Percentiles rank a stretch among this genome's conserved stretches.
phyloP scores from a whole-genome alignment of 768 basidiomycete species.

The Boletellus sp. region DNA sequence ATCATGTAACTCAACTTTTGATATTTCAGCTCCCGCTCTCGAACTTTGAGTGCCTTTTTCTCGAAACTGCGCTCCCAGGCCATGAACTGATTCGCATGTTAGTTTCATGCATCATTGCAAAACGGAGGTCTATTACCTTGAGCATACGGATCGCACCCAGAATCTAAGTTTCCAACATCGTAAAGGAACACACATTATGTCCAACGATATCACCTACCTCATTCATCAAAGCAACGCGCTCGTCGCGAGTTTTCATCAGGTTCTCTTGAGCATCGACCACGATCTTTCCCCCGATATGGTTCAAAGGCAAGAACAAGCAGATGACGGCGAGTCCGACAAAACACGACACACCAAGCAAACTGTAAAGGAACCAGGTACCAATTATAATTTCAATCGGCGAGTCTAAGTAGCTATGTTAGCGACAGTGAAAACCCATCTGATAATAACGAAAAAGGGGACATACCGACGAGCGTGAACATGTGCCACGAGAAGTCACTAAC shows the following conservation, averaged over 20 bases:
- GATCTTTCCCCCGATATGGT: constrained; percentile 79
- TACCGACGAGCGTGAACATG: constrained; percentile 69
- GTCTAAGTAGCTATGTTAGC: constrained; percentile 38
- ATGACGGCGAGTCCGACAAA: constrained; percentile 77
- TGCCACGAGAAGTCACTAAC: constrained; percentile 84
- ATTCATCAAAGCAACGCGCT: constrained; percentile 89
- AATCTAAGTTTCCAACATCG: constrained; percentile 39
- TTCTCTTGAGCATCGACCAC: constrained; percentile 77
- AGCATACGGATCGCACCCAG: constrained; percentile 89
- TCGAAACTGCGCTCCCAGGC: constrained; percentile 94
- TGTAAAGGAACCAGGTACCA: constrained; percentile 73
- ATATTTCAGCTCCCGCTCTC: constrained; percentile 78
- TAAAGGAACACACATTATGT: background rate
- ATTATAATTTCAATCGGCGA: constrained; percentile 75
- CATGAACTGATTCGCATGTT: constrained; percentile 63
- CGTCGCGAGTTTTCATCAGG: constrained; percentile 89
- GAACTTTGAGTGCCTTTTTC: constrained; percentile 61
- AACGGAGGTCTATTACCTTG: constrained; percentile 41
- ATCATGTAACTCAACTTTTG: constrained; percentile 86
- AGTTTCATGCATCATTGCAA: background rate
- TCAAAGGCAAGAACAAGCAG: constrained; percentile 69
- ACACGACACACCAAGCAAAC: constrained; percentile 72
- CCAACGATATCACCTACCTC: constrained; percentile 41
- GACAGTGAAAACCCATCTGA: background rate
- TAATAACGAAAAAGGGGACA: constrained; percentile 13